Evolutionary conservation across 2,329 filamentous ascomycete genomes (phyloP).

Genomic region (Capronia americana): DNA sequence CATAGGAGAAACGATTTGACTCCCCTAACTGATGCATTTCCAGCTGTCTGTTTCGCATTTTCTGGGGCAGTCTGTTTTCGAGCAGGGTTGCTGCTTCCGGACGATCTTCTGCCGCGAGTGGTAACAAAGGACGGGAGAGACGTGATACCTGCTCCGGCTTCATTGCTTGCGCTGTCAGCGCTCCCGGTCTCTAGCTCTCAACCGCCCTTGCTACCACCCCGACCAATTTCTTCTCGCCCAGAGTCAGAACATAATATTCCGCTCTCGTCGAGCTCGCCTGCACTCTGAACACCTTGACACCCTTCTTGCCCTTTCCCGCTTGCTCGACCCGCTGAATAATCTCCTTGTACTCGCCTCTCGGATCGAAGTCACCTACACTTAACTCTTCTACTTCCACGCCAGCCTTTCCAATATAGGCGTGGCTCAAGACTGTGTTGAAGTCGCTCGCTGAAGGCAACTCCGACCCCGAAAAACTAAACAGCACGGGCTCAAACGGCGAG

Average conservation of each 20-base stretch:
- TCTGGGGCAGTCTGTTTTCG: not conserved
- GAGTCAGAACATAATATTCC: slow-evolving; percentile 80
- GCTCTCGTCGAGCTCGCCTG: slow-evolving; percentile 55
- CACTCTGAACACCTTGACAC: slow-evolving; percentile 75
- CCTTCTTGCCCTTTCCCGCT: slow-evolving; percentile 32
- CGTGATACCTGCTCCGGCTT: not conserved
- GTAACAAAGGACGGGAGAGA: not conserved
- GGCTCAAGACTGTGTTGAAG: slow-evolving; percentile 68
- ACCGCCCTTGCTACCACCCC: slow-evolving; percentile 79
- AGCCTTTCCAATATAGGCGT: slow-evolving; percentile 45
- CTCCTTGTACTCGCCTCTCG: slow-evolving; percentile 70
- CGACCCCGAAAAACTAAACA: slow-evolving; percentile 64
- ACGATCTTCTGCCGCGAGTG: not conserved
- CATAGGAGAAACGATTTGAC: not conserved
- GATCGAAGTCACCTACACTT: slow-evolving; percentile 75
- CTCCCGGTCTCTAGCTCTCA: slow-evolving; percentile 61
- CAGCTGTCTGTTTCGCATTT: not conserved
- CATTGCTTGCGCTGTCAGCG: not conserved
- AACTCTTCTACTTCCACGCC: slow-evolving; percentile 65
- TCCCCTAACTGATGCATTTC: not conserved
- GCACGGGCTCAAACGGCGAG: slow-evolving; percentile 81
- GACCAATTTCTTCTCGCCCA: slow-evolving; percentile 70
- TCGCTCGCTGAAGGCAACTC: slow-evolving; percentile 59
- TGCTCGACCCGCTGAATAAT: slow-evolving; percentile 61
- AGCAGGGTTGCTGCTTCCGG: not conserved